phyloP scores from a whole-genome alignment of 352 stramenopile genomes.

The Phytopythium delawarense region DNA sequence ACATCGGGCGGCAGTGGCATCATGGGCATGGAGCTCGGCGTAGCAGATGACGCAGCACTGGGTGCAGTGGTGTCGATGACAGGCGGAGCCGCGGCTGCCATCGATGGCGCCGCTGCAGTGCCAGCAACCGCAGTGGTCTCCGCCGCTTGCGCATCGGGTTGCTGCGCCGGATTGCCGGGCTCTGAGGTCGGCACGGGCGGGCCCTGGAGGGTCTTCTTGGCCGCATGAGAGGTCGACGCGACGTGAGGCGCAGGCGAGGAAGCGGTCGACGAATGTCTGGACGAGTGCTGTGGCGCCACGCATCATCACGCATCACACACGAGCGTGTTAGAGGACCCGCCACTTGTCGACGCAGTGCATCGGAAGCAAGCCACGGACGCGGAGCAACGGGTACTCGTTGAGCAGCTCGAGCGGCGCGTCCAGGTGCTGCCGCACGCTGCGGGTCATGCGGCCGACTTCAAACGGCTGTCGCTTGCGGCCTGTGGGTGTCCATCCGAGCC shows the following conservation, averaged over 20 bases:
- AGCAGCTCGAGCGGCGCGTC: constrained; percentile 69
- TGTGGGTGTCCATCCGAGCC: constrained; percentile 6
- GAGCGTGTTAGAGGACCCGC: neutral
- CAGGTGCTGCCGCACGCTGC: constrained; percentile 74
- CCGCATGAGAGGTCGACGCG: constrained; percentile 3
- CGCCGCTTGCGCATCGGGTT: neutral
- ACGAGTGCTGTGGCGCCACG: constrained; percentile 16
- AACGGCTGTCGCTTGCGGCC: constrained; percentile 54
- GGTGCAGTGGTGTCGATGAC: neutral
- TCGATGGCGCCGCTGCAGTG: neutral
- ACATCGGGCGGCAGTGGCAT: constrained; percentile 8
- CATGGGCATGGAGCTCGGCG: constrained; percentile 12
- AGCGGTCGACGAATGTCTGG: constrained; percentile 23
- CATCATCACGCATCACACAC: neutral
- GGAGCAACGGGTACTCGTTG: constrained; percentile 43
- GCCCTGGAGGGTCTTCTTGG: constrained; percentile 10
- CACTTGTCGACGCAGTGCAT: neutral
- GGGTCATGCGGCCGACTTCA: constrained; percentile 69
- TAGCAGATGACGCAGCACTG: constrained; percentile 9
- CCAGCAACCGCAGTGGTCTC: neutral
- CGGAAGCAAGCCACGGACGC: constrained; percentile 26
- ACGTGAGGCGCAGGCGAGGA: constrained; percentile 4
- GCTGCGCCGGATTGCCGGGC: neutral
- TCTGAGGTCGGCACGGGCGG: constrained; percentile 7
- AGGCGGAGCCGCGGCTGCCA: neutral